Evolutionary conservation across 176 grass and related monocot species (phyloP).

Genomic region (Cenchrus fungigraminus): DNA sequence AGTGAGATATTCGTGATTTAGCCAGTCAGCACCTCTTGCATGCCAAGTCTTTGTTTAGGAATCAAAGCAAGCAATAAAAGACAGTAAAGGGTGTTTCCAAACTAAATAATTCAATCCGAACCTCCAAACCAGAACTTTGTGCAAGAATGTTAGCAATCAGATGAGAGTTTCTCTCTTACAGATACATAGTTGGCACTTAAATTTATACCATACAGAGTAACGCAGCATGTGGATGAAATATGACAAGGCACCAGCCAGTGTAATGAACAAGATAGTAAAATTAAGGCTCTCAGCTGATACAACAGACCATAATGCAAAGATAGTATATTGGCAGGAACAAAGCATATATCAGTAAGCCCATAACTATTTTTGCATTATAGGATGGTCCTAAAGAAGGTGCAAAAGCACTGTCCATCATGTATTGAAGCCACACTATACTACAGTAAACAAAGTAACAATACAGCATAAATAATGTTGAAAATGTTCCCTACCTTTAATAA

Average conservation of each 20-base stretch:
- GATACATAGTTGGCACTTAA: neutral
- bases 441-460: slow-evolving; percentile 22
- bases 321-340: slow-evolving; percentile 16
- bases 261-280: neutral
- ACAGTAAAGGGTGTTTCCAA: neutral
- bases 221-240: neutral
- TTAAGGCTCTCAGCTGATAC: neutral
- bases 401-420: too few relatives aligned
- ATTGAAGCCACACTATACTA: neutral
- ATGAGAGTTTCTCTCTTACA: neutral
- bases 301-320: neutral
- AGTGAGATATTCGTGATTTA: neutral
- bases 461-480: slow-evolving; percentile 7
- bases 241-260: neutral
- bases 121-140: neutral
- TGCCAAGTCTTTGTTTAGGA: neutral
- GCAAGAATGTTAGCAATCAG: neutral
- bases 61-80: neutral
- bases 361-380: neutral
- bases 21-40: neutral
- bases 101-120: neutral
- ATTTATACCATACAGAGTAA: slow-evolving; percentile 1
- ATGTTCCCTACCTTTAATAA: slow-evolving; percentile 82
- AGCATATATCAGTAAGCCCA: neutral
- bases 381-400: neutral